Base-by-base conservation (phyloP, 2,329 filamentous ascomycete species). In the Lizonia empirigonia region DNA sequence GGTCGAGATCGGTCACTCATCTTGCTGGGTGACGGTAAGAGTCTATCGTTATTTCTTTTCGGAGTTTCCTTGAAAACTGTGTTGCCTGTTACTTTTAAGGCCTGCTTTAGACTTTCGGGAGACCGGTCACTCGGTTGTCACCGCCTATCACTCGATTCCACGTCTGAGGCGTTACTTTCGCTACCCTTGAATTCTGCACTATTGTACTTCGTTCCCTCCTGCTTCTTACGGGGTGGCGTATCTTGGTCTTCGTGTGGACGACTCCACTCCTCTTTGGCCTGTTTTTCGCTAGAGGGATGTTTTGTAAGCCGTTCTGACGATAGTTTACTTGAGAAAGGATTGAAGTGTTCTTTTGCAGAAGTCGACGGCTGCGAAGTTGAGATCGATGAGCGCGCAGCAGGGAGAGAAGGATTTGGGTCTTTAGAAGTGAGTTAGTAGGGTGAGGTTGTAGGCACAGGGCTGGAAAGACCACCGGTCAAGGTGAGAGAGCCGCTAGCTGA, bases 401-500 rank as follows among this genome's bases (percentile, higher is more conserved):
- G 13, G 7, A 8, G 2, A 30, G 19, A 4, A 37, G 6, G 3
- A 1, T n/a, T 7, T 2, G 13, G 5, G 10, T 7, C 9, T 7
- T 13, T 5, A 18, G 29, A 4, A 12, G 10, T 35, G 9, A 29
- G 37, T 22, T 40, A 8, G 23, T 22, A 20, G 18, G n/a, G 5
- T n/a, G 19, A 18, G 18, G 19, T n/a, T 15, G 3, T 9, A 10
- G 20, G 13, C 6, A 15, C 20, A 19, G 45, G 8, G 18, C 32
- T 26, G 20, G n/a, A 18, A 13, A 13, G 6, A 15, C n/a, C 13
- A n/a, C 16, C 1, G 15, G 12, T 23, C 20, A 20, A 29, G 15
- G 45, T 49, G 45, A 49, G 45, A 49, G 45, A 49, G 32, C 15
- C 15, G 32, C 24, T 18, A 22, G 23, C 22, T 20, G 18, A n/a